Conservation (phyloP, 305 asterid genomes). For the Fraxinus dipetala region DNA sequence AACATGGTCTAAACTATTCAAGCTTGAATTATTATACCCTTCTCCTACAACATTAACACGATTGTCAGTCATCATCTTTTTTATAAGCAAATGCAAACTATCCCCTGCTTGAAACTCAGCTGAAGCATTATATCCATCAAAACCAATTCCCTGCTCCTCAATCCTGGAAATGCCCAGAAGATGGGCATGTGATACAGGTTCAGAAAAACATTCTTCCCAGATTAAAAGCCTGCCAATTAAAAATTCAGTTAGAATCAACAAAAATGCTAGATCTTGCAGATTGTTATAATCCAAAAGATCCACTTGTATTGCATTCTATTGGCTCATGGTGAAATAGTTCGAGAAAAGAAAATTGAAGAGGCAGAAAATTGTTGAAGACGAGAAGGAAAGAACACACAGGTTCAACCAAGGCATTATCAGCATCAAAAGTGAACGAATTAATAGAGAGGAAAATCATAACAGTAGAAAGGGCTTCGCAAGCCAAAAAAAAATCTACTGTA, state of each 20-base stretch:
- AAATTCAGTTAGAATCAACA: constrained; percentile 18
- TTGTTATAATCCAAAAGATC: background rate
- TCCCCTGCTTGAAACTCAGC: constrained; percentile 34
- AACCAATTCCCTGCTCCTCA: constrained; percentile 27
- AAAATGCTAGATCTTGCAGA: constrained; percentile 8
- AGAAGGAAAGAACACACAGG: constrained; percentile 28
- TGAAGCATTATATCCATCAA: constrained; percentile 33
- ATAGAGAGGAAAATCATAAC: constrained; percentile 32
- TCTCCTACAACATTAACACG: constrained; percentile 60
- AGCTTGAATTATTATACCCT: constrained; percentile 44
- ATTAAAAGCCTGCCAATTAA: constrained; percentile 54
- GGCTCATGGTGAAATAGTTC: background rate
- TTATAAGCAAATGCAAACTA: constrained; percentile 47
- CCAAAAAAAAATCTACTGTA: constrained; percentile 28
- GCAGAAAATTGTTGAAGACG: constrained; percentile 25
- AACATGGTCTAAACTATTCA: constrained; percentile 20
- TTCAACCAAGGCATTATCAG: constrained; percentile 37
- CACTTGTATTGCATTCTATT: background rate
- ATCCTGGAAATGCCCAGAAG: constrained; percentile 28
- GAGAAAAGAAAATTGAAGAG: constrained; percentile 10
- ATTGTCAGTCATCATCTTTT: constrained; percentile 60
- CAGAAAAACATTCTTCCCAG: constrained; percentile 68
- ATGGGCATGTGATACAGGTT: constrained; percentile 27
- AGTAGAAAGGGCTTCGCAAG: constrained; percentile 29
- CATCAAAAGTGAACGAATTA: constrained; percentile 34